Evolutionary conservation across 495 filamentous ascomycete genomes (phyloP), one percentile per base, ranked within the genome.

Genomic region (Daldinia bambusicola): DNA sequence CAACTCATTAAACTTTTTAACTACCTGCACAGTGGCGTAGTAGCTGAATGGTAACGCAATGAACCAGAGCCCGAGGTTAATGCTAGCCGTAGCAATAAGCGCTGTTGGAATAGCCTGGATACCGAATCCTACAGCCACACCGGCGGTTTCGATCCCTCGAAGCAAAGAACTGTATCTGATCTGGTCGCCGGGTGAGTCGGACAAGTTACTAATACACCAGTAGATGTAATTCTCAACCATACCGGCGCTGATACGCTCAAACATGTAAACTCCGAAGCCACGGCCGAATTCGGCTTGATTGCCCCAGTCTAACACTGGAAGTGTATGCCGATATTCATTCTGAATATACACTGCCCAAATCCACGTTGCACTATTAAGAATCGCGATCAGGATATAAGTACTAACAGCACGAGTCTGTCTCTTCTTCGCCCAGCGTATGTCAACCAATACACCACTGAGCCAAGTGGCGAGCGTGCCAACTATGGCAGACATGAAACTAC

Each of bases 221-320:
- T 83, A 82, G 5, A 84, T 82, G 56, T 82, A 83, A 61, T 84
- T 84, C 57, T 83, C 80, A 0, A 83, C 78, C 71, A 83, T 74
- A 6, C 77, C 77, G 1, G 77, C 63, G 66, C 78, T 80, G 20
- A 83, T 70, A 2, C 77, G 69, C 40, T 81, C 78, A 52, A 83
- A 78, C 56, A 84, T 73, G 59, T 80, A 81, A 18, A 84, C 32
- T 6, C 79, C 81, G 55, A 84, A 83, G 0, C 82, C 82, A 7
- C 78, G 77, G 12, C 77, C 79, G 40, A 84, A 84, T 9, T 79
- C 37, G 32, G 66, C 50, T 61, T 83, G 80, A 22, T 76, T 66
- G 8, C 38, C 51, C 70, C 66, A 70, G 16, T 73, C 70, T 1
- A 73, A 38, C 7, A 70, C n/a, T 1, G 70, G 70, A 9, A 31